Conservation (phyloP, 139 green algal genomes). For the Haematococcus lacustris region DNA sequence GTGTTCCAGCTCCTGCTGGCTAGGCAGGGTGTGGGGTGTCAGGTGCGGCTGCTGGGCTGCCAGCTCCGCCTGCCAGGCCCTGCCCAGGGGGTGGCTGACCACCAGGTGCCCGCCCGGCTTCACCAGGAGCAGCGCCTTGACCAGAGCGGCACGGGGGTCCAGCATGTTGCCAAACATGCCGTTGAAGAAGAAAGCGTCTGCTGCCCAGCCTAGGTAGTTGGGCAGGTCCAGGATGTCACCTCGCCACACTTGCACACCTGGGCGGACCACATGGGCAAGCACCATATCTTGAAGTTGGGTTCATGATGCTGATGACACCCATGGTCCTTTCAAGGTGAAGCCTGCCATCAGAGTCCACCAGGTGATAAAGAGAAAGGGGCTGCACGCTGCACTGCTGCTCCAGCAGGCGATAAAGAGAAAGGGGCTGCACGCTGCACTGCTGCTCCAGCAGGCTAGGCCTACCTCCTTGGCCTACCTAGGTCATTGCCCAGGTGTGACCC, state of each 20-base stretch:
- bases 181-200: conserved; percentile 66
- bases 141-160: conserved; percentile 39
- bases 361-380: neutral
- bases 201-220: conserved; percentile 35
- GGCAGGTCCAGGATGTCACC: conserved; percentile 58
- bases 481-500: conserved; percentile 49
- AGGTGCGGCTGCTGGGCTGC: conserved; percentile 14
- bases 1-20: conserved; percentile 20
- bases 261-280: neutral
- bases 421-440: neutral
- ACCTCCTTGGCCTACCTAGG: conserved; percentile 13
- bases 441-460: no score
- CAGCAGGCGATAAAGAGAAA: neutral
- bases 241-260: conserved; percentile 51
- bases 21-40: conserved; percentile 44
- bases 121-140: conserved; percentile 29
- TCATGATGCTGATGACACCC: neutral
- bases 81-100: conserved; percentile 57
- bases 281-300: neutral
- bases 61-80: conserved; percentile 36
- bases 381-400: no score
- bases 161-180: conserved; percentile 54
- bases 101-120: conserved; percentile 51
- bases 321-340: no score
- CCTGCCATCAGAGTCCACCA: no score